Evolutionary conservation across 2,329 filamentous ascomycete species (phyloP).

Genomic region (Teratosphaeria viscida): DNA sequence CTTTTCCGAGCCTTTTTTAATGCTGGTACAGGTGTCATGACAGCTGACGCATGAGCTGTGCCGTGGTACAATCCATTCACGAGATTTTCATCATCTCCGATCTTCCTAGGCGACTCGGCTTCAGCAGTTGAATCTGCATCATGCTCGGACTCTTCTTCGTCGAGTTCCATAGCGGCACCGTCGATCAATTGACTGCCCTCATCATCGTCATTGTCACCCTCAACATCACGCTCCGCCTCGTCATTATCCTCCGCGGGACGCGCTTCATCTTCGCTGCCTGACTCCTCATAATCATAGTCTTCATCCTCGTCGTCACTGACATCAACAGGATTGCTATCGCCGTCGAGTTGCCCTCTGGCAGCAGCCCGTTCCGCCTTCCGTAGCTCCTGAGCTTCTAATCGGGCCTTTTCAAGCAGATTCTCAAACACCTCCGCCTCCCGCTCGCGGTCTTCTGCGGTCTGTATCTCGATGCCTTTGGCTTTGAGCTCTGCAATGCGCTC

Average conservation of each 20-base stretch:
- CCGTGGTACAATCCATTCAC: slow-evolving; percentile 23
- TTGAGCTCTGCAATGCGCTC: slow-evolving; percentile 66
- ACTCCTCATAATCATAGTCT: slow-evolving; percentile 37
- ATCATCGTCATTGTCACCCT: slow-evolving; percentile 18
- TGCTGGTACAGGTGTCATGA: slow-evolving; percentile 1
- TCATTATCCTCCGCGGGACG: slow-evolving; percentile 25
- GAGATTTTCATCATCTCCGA: slow-evolving; percentile 25
- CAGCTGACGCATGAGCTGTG: not conserved
- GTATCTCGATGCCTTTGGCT: slow-evolving; percentile 68
- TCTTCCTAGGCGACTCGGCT: not conserved
- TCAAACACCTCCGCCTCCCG: slow-evolving; percentile 75
- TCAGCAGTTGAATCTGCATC: slow-evolving; percentile 9
- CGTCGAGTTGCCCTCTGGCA: slow-evolving; percentile 52
- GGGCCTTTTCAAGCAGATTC: slow-evolving; percentile 74
- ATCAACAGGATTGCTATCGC: slow-evolving; percentile 36
- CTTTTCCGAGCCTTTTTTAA: slow-evolving; percentile 19
- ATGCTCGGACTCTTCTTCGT: slow-evolving; percentile 23
- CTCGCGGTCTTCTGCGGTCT: slow-evolving; percentile 79
- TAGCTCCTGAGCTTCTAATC: slow-evolving; percentile 69
- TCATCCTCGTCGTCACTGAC: slow-evolving; percentile 44
- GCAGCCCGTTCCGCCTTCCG: slow-evolving; percentile 65
- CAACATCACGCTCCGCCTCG: slow-evolving; percentile 11
- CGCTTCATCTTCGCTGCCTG: slow-evolving; percentile 30
- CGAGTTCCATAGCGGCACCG: slow-evolving; percentile 26
- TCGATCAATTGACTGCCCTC: slow-evolving; percentile 23